Conservation (phyloP, 108 stramenopile genomes). For the Cyclotella sp. region DNA sequence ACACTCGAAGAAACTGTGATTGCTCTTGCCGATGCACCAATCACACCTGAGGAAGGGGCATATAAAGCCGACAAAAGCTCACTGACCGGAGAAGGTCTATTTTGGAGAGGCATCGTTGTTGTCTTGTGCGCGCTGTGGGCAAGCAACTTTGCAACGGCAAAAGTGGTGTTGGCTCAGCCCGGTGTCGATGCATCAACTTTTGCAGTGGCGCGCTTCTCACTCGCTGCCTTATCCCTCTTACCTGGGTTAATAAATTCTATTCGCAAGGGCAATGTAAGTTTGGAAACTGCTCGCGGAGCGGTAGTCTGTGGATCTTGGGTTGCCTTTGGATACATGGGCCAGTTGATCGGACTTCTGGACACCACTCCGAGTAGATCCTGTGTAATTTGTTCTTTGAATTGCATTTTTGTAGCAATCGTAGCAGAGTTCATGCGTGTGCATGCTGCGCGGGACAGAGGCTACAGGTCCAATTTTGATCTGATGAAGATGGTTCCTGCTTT, state of each 20-base stretch:
- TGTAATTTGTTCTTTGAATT: conserved; percentile 79
- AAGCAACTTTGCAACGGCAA: conserved; percentile 73
- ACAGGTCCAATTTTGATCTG: conserved; percentile 54
- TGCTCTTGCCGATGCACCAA: conserved; percentile 13
- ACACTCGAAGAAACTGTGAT: conserved; percentile 18
- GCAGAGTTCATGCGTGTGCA: conserved; percentile 67
- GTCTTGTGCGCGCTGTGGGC: conserved; percentile 77
- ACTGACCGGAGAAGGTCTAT: conserved; percentile 37
- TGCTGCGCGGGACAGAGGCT: conserved; percentile 21
- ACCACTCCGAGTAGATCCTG: conserved; percentile 73
- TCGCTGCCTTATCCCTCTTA: conserved; percentile 60
- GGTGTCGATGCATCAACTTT: conserved; percentile 72
- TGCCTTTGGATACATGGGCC: conserved; percentile 77
- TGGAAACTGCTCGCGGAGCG: conserved; percentile 61
- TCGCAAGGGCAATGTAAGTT: conserved; percentile 47
- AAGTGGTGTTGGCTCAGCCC: conserved; percentile 65
- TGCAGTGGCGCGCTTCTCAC: conserved; percentile 63
- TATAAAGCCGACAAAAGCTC: conserved; percentile 18
- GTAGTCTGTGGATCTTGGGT: conserved; percentile 74
- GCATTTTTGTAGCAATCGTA: conserved; percentile 73
- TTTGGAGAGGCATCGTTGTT: conserved; percentile 73
- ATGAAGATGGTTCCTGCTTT: conserved; percentile 62
- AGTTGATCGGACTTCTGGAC: conserved; percentile 63
- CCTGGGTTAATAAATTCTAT: conserved; percentile 41
- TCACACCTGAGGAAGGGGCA: conserved; percentile 14